Evolutionary conservation across 176 grass and related monocot species (phyloP).

Genomic region (Triticum monococcum): DNA sequence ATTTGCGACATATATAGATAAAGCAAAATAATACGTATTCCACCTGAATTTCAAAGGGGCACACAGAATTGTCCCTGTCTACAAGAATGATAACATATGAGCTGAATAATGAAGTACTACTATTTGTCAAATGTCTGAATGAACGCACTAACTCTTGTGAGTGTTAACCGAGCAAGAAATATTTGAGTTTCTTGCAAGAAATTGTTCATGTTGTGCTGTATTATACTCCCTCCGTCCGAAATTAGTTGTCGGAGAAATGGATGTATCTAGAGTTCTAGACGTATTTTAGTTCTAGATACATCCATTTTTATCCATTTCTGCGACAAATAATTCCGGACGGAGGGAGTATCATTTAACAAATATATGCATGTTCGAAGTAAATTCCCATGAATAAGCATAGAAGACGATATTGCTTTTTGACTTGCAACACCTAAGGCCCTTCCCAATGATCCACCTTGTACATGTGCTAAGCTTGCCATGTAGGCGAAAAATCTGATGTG

Average conservation of each 20-base stretch:
- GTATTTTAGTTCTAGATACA: too few species aligned
- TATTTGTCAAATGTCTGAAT: background rate
- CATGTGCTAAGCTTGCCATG: too few species aligned
- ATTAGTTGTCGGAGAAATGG: too few species aligned
- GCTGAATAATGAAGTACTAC: background rate
- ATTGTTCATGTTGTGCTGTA: background rate
- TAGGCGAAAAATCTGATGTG: too few species aligned
- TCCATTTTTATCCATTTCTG: too few species aligned
- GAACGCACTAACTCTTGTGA: background rate
- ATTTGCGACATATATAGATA: background rate
- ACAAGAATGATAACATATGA: constrained; percentile 1
- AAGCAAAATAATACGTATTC: background rate
- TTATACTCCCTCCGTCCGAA: too few species aligned
- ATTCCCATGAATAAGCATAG: background rate
- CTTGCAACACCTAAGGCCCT: background rate
- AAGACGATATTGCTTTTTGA: background rate
- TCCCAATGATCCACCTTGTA: too few species aligned
- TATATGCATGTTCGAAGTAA: background rate
- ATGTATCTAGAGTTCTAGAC: too few species aligned
- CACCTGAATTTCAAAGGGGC: background rate
- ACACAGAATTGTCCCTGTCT: background rate
- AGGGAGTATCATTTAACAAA: background rate
- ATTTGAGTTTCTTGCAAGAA: background rate
- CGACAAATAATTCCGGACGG: too few species aligned
- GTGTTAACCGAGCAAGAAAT: background rate